phyloP scores from a whole-genome alignment of 805 yeast genomes.

The Wickerhamiella kurtzmanii region DNA sequence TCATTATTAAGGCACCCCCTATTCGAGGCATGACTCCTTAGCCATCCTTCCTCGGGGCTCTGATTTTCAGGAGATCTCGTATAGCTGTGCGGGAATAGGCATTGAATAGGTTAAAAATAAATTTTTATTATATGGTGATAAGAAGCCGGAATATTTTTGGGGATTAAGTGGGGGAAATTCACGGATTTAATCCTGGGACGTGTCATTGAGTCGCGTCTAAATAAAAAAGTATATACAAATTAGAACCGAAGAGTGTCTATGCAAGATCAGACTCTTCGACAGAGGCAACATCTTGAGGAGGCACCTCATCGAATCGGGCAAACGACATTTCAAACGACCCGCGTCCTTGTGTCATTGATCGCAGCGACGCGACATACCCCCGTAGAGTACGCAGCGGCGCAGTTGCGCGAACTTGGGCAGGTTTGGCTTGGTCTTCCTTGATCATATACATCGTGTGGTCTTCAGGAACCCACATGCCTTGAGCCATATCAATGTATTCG shows the following conservation, averaged over 20 bases:
- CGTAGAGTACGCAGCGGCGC: conserved; percentile 85
- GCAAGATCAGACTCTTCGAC: conserved; percentile 9
- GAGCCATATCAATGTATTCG: conserved; percentile 30
- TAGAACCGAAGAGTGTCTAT: too few relatives aligned
- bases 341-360: conserved; percentile 83
- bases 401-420: conserved; percentile 45
- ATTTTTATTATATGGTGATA: too few relatives aligned
- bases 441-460: conserved; percentile 32
- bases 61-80: too few relatives aligned
- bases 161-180: too few relatives aligned
- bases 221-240: too few relatives aligned
- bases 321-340: conserved; percentile 73
- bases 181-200: too few relatives aligned
- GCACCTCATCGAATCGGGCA: conserved; percentile 56
- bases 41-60: background rate
- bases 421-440: conserved; percentile 16
- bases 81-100: too few relatives aligned
- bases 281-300: conserved; percentile 34
- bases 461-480: conserved; percentile 36
- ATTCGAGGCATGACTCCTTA: background rate
- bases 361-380: conserved; percentile 63
- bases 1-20: background rate
- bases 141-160: too few relatives aligned
- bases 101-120: too few relatives aligned
- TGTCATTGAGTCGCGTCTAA: too few relatives aligned